phyloP scores from a whole-genome alignment of 208 protist species.

The Trichomonas gallinae region DNA sequence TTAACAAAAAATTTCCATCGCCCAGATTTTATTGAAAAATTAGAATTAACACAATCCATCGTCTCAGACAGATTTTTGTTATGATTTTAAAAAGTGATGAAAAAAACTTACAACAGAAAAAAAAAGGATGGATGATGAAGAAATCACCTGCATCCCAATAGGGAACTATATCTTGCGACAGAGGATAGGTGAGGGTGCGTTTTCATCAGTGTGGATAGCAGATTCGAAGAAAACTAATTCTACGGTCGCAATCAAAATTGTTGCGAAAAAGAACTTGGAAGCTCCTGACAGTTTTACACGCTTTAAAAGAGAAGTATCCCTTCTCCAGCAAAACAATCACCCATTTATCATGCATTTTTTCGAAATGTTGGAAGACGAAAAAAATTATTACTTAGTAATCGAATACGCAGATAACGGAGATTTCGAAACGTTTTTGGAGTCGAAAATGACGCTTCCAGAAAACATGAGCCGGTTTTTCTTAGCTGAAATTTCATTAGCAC shows the following conservation, averaged over 20 bases:
- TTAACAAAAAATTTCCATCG: neutral
- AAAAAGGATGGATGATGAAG: neutral
- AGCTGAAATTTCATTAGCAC: neutral
- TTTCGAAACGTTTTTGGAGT: neutral
- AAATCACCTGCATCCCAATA: neutral
- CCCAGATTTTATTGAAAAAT: neutral
- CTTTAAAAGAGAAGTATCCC: neutral
- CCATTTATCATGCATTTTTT: neutral
- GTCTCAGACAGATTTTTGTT: neutral
- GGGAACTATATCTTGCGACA: neutral
- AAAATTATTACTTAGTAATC: neutral
- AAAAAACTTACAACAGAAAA: too few species aligned
- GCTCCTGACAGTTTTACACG: neutral
- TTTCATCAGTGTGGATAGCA: neutral
- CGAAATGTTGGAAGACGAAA: neutral
- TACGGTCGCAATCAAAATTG: neutral
- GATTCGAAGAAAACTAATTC: neutral
- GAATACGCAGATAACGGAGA: neutral
- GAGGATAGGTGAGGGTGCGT: neutral
- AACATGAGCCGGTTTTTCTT: neutral
- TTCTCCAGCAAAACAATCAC: neutral
- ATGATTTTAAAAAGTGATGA: too few species aligned
- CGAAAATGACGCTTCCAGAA: neutral
- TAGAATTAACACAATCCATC: neutral
- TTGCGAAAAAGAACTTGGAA: neutral